Conservation (phyloP, 2,329 filamentous ascomycete genomes). For the Claviceps purpurea region DNA sequence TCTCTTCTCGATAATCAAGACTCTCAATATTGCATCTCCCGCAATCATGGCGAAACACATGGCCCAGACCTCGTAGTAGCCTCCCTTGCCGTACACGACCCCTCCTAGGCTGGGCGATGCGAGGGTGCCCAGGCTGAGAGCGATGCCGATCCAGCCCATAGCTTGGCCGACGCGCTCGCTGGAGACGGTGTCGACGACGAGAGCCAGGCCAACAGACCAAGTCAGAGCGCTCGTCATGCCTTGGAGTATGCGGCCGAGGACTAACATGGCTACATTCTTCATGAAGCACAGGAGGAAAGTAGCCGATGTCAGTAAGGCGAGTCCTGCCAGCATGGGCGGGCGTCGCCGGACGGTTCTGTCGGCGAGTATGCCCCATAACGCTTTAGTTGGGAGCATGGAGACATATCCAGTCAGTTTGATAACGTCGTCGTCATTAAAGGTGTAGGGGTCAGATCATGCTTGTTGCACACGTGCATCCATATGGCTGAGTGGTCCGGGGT, state of each 20-base stretch:
- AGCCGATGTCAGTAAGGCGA: constrained; percentile 16
- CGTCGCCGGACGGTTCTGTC: constrained; percentile 20
- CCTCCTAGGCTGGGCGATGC: constrained; percentile 20
- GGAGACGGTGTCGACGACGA: constrained; percentile 22
- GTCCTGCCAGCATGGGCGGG: constrained; percentile 20
- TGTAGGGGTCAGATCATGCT: not conserved
- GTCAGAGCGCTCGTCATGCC: constrained; percentile 21
- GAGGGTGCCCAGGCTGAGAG: constrained; percentile 19
- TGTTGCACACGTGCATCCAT: not conserved
- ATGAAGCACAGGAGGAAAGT: constrained; percentile 20
- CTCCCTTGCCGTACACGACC: constrained; percentile 19
- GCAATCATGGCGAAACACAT: constrained; percentile 23
- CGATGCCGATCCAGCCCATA: constrained; percentile 21
- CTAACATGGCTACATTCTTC: constrained; percentile 17
- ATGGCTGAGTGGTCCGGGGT: not conserved
- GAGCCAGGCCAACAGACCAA: constrained; percentile 23
- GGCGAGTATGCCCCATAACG: constrained; percentile 22
- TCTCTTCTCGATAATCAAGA: constrained; percentile 20
- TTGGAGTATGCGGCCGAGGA: constrained; percentile 20
- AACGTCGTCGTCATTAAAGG: not conserved
- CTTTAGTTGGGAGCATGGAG: constrained; percentile 7
- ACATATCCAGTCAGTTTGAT: not conserved
- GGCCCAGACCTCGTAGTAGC: constrained; percentile 21
- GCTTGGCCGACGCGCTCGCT: constrained; percentile 17
- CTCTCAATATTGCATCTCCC: constrained; percentile 18